Evolutionary conservation across 2,329 filamentous ascomycete species (phyloP), one percentile per base, ranked within the genome.

Genomic region (Mycosphaerella sp.): DNA sequence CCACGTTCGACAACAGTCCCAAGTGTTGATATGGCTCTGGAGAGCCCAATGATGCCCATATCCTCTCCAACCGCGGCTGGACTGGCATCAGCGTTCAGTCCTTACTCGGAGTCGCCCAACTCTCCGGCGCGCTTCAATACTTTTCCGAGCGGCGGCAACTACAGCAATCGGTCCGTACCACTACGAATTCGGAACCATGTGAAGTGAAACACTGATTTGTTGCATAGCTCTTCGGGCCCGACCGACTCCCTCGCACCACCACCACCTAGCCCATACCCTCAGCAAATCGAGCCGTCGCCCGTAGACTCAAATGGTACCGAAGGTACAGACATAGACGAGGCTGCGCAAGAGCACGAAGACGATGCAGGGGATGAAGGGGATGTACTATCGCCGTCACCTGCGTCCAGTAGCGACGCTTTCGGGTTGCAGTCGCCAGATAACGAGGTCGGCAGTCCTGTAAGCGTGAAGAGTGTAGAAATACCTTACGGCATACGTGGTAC

Each of bases 221-320:
- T 23, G 45, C 43, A 48, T 63, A 74, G 75, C 64, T 72, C 74
- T 49, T 74, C 73, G 53, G 68, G 76, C 72, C 64, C 67, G 49
- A 71, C 68, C 54, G 74, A 76, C 64, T 74, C 74, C 62, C 71
- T 78, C 48, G 67, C 73, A 43, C 75, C 74, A 40, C 75, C 74
- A 38, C 75, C 74, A 38, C 70, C 72, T 12, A 76, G 74, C 59
- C 76, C 75, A 31, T 85, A 76, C 70, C 80, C 67, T 79, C 82
- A 71, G 78, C 85, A 58, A 61, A 85, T 90, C 50, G 87, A 89
- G 40, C 88, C 88, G 8, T 92, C 88, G 14, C 88, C 89, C 6
- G 87, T 92, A 23, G 90, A 89, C 48, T 93, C 89, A 39, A 91
- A 87, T 67, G 87, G 87, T 55, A 93, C 89, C 23, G 86, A 86